A percentile compares a stretch with the other conserved stretches of the same genome.
phyloP scores from a whole-genome alignment of 2,329 filamentous ascomycete species.

The Colletotrichum aenigma region DNA sequence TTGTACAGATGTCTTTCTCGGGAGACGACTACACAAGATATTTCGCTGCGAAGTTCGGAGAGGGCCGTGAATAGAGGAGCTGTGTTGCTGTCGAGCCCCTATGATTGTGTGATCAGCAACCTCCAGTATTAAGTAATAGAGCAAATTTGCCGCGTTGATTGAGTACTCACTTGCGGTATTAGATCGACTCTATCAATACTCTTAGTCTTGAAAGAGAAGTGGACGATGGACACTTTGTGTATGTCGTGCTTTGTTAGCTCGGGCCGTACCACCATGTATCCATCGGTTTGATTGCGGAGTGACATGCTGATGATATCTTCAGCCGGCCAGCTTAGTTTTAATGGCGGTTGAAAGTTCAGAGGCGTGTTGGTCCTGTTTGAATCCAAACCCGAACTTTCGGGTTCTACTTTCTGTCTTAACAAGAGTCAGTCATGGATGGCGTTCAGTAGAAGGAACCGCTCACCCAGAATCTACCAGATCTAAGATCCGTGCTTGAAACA shows the following conservation, averaged over 20 bases:
- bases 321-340: constrained; percentile 24
- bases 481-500: neutral
- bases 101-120: neutral
- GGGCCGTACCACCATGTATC: constrained; percentile 24
- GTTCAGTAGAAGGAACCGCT: neutral
- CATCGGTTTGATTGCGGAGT: constrained; percentile 16
- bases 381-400: neutral
- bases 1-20: constrained; percentile 28
- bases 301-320: constrained; percentile 23
- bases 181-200: neutral
- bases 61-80: constrained; percentile 33
- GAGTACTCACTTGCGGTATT: neutral
- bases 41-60: constrained; percentile 24
- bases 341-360: neutral
- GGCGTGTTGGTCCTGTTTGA: neutral
- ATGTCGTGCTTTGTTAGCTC: constrained; percentile 17
- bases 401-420: neutral
- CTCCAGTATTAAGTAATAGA: neutral
- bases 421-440: neutral
- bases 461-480: neutral
- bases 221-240: neutral
- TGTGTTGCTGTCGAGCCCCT: constrained; percentile 26
- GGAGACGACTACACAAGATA: constrained; percentile 27
- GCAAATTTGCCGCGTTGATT: neutral
- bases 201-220: neutral